Evolutionary conservation across 139 green algal genomes (phyloP).

Genomic region (Coelastrella sp.): DNA sequence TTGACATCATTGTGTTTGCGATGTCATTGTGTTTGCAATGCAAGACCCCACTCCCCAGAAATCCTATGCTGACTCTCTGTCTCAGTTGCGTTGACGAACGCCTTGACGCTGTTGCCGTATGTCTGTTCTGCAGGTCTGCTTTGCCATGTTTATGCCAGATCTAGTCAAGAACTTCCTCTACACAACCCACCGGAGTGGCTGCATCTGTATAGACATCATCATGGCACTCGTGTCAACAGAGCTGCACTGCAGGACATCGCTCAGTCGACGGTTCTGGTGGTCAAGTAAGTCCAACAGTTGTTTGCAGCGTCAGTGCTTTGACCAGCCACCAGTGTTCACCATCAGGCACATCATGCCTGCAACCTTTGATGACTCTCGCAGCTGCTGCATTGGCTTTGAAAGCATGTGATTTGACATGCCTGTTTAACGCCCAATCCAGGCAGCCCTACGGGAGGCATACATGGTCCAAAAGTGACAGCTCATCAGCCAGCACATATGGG

Average conservation of each 20-base stretch:
- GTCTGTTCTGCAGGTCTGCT: slow-evolving; percentile 22
- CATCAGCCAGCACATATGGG: too few species aligned
- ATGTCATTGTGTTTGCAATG: slow-evolving; percentile 33
- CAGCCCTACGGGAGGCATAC: too few species aligned
- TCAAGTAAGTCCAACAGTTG: not conserved
- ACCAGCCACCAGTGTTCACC: too few species aligned
- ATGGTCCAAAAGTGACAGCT: too few species aligned
- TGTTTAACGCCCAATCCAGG: too few species aligned
- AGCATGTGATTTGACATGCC: too few species aligned
- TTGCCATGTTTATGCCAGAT: slow-evolving; percentile 48
- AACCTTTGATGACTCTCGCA: too few species aligned
- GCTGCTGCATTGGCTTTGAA: too few species aligned
- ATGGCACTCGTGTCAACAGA: slow-evolving; percentile 28
- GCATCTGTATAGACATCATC: slow-evolving; percentile 14
- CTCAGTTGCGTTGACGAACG: too few species aligned
- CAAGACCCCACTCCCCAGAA: slow-evolving; percentile 18
- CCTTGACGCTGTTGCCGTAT: not conserved
- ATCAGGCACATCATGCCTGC: too few species aligned
- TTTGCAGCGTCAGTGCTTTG: not conserved
- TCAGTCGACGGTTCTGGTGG: slow-evolving; percentile 45
- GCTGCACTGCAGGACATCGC: slow-evolving; percentile 26
- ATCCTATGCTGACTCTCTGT: too few species aligned
- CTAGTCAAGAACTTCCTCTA: slow-evolving; percentile 47
- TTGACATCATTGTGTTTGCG: not conserved
- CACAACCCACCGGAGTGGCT: slow-evolving; percentile 1